Evolutionary conservation across 768 basidiomycete genomes (phyloP), one percentile per base, ranked within the genome.

Genomic region (Tricholomella constricta): DNA sequence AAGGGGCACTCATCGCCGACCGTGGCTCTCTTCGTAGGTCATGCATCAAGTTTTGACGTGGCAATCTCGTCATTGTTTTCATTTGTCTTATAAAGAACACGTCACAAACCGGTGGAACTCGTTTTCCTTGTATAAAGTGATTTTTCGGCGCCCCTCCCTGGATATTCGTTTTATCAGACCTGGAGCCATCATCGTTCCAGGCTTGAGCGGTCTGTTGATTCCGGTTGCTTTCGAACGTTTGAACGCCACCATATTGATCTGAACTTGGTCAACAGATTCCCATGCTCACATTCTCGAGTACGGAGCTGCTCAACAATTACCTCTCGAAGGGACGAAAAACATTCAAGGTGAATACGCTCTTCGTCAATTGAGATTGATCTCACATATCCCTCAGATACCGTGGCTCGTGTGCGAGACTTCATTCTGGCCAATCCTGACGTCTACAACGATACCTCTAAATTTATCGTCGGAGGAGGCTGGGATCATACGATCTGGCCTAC

Each of bases 381-480:
- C 29, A 49, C 29, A 53, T 40, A 20, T 37, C 43, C 22, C 35
- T 2, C 36, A 88, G 88, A 86, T 52, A 84, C 87, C 46, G 80
- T 89, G 32, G 72, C 72, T 1, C 79, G 83, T 40, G 78, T 92
- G 32, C 77, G 78, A 46, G 64, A 78, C 19, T 88, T 82, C 67
- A 83, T 93, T 48, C 67, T 82, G 10, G 66, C 75, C 8, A 78
- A 83, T 55, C 79, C 79, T 0, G 84, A 85, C 36, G 68, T 87
- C n/a, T 66, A 73, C 19, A 70, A 73, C 17, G 79, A 91, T 64
- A 78, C 72, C 12, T 74, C 79, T 19, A 79, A 77, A 57, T 84
- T 85, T 66, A 78, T 96, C 14, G 79, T 84, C 49, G 92, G 92
- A 2, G 83, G 88, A 65, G 94, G 94, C 1, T 96, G 94, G 93